These are phyloP conservation scores for Puccinia triticina DNA, from an alignment of 1,284 basidiomycete species.

Conservation along the genomic window DNA sequence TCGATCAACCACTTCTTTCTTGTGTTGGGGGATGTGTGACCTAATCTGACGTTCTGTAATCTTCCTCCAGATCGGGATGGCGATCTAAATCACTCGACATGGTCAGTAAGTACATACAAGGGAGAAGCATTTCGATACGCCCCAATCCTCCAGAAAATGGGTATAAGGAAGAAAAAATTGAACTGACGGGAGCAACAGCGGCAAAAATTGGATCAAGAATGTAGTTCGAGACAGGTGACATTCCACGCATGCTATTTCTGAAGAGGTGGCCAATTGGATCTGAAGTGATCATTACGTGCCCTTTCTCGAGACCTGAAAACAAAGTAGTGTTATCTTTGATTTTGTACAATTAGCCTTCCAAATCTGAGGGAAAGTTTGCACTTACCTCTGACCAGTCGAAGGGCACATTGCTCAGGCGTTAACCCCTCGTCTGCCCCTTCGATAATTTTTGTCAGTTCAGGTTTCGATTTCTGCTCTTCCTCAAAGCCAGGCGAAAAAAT, in stretches of 20 bases:
- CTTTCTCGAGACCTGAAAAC: conserved; percentile 69
- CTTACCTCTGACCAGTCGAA: conserved; percentile 69
- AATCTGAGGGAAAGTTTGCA: conserved; percentile 24
- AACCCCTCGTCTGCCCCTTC: conserved; percentile 75
- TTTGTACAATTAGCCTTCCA: background rate
- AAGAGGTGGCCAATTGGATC: conserved; percentile 73
- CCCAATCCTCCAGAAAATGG: background rate
- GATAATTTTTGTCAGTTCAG: conserved; percentile 75
- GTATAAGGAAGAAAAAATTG: background rate
- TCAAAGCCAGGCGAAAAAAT: conserved; percentile 81
- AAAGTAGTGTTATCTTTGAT: background rate
- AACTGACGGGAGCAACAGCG: conserved; percentile 31
- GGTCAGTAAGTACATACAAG: background rate
- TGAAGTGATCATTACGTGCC: conserved; percentile 75
- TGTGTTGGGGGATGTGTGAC: conserved; percentile 25
- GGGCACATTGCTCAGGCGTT: conserved; percentile 71
- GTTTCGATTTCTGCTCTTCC: conserved; percentile 80
- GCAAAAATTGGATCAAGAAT: conserved; percentile 49
- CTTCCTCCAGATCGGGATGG: conserved; percentile 35
- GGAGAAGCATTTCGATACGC: background rate
- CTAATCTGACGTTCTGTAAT: conserved; percentile 38
- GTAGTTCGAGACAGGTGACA: conserved; percentile 64
- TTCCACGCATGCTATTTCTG: conserved; percentile 71
- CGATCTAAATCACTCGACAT: conserved; percentile 24
- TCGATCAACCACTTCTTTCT: conserved; percentile 38